Evolutionary conservation across 345 rosid genomes (phyloP).

Genomic region (Draba incana): DNA sequence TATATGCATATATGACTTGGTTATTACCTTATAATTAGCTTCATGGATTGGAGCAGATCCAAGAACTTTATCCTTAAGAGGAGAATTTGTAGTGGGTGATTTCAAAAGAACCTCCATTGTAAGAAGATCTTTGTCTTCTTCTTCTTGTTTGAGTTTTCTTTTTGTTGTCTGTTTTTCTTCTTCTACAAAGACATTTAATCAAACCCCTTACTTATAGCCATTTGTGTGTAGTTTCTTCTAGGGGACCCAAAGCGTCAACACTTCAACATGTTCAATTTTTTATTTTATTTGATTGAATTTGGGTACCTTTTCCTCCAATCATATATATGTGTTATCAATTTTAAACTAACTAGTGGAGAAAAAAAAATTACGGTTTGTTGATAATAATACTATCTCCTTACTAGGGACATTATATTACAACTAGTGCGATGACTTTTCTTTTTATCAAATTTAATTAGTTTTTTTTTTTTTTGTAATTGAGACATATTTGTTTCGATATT

Average conservation of each 20-base stretch:
- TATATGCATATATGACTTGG: not conserved
- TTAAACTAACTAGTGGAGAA: conserved; percentile 13
- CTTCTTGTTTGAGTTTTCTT: conserved; percentile 9
- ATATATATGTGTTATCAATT: conserved; percentile 26
- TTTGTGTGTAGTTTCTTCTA: conserved; percentile 37
- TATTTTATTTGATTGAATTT: conserved; percentile 24
- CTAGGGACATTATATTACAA: conserved; percentile 23
- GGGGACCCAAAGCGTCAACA: conserved; percentile 69
- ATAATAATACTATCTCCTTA: conserved; percentile 27
- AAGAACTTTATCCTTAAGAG: conserved; percentile 41
- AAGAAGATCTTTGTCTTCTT: conserved; percentile 30
- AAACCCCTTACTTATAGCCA: conserved; percentile 44
- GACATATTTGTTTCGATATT: not conserved
- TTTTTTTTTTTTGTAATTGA: not conserved
- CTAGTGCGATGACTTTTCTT: not conserved
- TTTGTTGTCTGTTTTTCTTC: conserved; percentile 16
- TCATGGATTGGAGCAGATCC: conserved; percentile 40
- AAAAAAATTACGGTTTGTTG: conserved; percentile 21
- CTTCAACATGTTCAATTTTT: conserved; percentile 43
- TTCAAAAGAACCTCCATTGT: conserved; percentile 50
- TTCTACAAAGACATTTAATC: conserved; percentile 11
- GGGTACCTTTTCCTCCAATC: conserved; percentile 36
- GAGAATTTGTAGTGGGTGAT: conserved; percentile 37
- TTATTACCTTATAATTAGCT: conserved; percentile 35
- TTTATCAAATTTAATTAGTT: not conserved